Conservation (phyloP, 2,329 filamentous ascomycete genomes). For the Hypomyces rosellus region DNA sequence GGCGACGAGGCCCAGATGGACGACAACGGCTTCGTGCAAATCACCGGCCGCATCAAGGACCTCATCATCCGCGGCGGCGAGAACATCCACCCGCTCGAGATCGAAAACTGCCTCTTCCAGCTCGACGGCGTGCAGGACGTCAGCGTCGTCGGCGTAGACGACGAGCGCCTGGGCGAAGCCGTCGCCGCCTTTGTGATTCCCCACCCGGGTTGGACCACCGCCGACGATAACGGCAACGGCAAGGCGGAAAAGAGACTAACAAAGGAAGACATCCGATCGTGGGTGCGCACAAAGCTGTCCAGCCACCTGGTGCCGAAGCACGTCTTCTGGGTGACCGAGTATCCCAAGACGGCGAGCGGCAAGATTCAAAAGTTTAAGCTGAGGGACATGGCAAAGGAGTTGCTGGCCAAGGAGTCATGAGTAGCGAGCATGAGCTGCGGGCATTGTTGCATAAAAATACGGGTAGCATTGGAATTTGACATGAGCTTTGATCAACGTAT, state of each 20-base stretch:
- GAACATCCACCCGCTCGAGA: constrained; percentile 90
- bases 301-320: constrained; percentile 80
- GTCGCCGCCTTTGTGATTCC: constrained; percentile 77
- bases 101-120: constrained; percentile 80
- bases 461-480: no score
- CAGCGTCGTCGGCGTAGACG: constrained; percentile 76
- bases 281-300: constrained; percentile 64
- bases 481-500: no score
- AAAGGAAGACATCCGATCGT: constrained; percentile 56
- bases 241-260: constrained; percentile 33
- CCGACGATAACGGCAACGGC: constrained; percentile 20
- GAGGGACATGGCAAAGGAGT: constrained; percentile 52
- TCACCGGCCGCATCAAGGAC: constrained; percentile 91
- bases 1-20: constrained; percentile 91
- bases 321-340: constrained; percentile 80
- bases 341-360: constrained; percentile 90
- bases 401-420: constrained; percentile 18
- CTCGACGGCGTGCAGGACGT: constrained; percentile 67
- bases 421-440: not conserved
- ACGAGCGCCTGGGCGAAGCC: constrained; percentile 76
- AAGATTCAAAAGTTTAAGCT: constrained; percentile 96
- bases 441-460: not conserved
- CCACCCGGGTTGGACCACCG: constrained; percentile 22
- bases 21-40: constrained; percentile 72
- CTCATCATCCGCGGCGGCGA: constrained; percentile 92